These are phyloP conservation scores for Pleurotus citrinopileatus DNA, from an alignment of 768 basidiomycete genomes.

Conservation along the genomic window DNA sequence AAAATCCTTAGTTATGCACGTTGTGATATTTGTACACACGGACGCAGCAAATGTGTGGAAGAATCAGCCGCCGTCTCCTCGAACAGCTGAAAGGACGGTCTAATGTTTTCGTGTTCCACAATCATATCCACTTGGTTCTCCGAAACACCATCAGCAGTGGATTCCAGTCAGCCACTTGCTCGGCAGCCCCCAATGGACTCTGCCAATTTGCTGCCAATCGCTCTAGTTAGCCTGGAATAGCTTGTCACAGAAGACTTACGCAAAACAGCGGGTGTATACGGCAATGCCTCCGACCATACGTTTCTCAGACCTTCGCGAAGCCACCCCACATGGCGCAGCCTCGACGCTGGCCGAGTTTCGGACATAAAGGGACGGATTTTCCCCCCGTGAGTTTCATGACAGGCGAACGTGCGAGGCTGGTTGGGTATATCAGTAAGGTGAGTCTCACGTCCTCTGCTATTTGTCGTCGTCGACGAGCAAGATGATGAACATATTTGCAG, in stretches of 20 bases:
- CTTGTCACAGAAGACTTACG: neutral
- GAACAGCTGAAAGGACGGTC: too few species aligned
- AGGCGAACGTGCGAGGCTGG: constrained; percentile 6
- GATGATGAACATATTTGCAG: neutral
- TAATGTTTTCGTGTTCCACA: too few species aligned
- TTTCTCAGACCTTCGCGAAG: neutral
- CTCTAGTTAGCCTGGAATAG: neutral
- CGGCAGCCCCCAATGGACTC: neutral
- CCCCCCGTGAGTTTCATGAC: neutral
- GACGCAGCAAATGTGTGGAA: too few species aligned
- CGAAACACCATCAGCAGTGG: too few species aligned
- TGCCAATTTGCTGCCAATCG: neutral
- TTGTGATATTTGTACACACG: too few species aligned
- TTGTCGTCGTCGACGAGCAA: neutral
- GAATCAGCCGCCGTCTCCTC: too few species aligned
- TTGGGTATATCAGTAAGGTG: neutral
- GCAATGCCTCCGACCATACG: neutral
- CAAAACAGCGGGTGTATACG: neutral
- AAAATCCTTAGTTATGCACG: too few species aligned
- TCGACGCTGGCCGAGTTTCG: neutral
- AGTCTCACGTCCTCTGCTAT: neutral
- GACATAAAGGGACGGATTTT: neutral
- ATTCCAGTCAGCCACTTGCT: too few species aligned
- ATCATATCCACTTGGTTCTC: neutral
- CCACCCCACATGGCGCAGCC: neutral